These are phyloP conservation scores for Pulveroboletus sp. DNA, from an alignment of 768 basidiomycete species.

Conservation along the genomic window DNA sequence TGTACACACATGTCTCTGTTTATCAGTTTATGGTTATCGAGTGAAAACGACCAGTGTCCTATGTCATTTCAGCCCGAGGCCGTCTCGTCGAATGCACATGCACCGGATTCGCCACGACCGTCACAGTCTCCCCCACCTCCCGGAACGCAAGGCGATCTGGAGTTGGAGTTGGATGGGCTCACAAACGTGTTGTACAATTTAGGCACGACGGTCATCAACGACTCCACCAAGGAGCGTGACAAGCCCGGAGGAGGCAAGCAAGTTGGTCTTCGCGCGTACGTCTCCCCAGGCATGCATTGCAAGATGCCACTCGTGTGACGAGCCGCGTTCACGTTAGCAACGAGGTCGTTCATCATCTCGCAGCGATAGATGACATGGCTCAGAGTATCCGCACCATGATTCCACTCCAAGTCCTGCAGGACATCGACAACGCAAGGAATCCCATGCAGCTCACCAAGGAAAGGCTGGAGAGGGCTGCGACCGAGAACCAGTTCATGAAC, in stretches of 20 bases:
- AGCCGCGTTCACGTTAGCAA: conserved; percentile 42
- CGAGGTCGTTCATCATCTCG: conserved; percentile 65
- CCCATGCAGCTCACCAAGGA: conserved; percentile 81
- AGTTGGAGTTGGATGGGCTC: conserved; percentile 69
- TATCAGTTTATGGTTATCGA: too few species aligned
- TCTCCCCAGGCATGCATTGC: neutral
- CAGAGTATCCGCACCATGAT: conserved; percentile 59
- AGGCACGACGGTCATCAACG: conserved; percentile 78
- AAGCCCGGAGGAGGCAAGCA: conserved; percentile 67
- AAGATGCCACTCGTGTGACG: neutral
- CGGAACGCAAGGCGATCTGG: conserved; percentile 68
- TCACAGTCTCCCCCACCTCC: conserved; percentile 69
- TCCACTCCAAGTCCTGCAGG: conserved; percentile 68
- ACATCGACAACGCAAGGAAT: conserved; percentile 76
- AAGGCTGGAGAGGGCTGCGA: conserved; percentile 74
- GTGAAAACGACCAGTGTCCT: too few species aligned
- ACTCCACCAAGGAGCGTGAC: conserved; percentile 75
- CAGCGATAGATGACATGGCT: conserved; percentile 63
- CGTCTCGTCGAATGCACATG: conserved; percentile 9
- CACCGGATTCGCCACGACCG: conserved; percentile 54
- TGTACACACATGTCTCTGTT: neutral
- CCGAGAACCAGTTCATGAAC: conserved; percentile 90
- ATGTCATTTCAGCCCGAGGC: neutral
- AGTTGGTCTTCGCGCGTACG: conserved; percentile 73
- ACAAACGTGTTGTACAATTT: conserved; percentile 76